Evolutionary conservation across 1,139 yeast species (phyloP), one percentile per base, ranked within the genome.

Genomic region (Pichia sp.): DNA sequence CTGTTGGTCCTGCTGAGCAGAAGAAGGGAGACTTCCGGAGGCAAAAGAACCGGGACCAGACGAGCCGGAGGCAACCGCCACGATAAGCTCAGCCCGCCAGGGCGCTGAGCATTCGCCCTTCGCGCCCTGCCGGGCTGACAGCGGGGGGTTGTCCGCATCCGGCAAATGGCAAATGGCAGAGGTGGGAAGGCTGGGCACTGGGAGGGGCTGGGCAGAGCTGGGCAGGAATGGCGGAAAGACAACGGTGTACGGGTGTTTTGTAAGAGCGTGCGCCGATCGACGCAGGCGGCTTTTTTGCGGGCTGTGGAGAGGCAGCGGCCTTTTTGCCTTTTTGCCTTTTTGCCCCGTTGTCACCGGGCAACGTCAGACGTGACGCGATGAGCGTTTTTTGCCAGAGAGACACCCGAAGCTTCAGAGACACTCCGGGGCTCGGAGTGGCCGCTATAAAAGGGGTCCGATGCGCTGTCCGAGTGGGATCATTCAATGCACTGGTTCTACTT

Each of bases 51-150:
- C 30, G 12, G 12, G 30, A 26, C n/a, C n/a, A n/a, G n/a, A n/a
- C n/a, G 28, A 25, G n/a, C 47, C 22, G 43, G 43, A 30, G 22
- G 21, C 34, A 30, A 41, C n/a, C n/a, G n/a, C n/a, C n/a, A n/a
- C n/a, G 41, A 30, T 23, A 25, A 9, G 44, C 18, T 31, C 25
- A 41, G 30, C 23, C 26, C 41, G 28, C 16, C n/a, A 19, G 13
- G 25, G 13, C 25, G 23, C 28, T 25, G 18, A n/a, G 21, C 23
- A 39, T n/a, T n/a, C n/a, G n/a, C n/a, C n/a, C n/a, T n/a, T n/a
- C n/a, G n/a, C n/a, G n/a, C n/a, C n/a, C n/a, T n/a, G n/a, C n/a
- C n/a, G n/a, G n/a, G n/a, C n/a, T n/a, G n/a, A n/a, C n/a, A n/a
- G n/a, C n/a, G n/a, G n/a, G n/a, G n/a, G n/a, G n/a, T n/a, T n/a